phyloP scores from a whole-genome alignment of 306 rosid species.

The Prinsepia uniflora region DNA sequence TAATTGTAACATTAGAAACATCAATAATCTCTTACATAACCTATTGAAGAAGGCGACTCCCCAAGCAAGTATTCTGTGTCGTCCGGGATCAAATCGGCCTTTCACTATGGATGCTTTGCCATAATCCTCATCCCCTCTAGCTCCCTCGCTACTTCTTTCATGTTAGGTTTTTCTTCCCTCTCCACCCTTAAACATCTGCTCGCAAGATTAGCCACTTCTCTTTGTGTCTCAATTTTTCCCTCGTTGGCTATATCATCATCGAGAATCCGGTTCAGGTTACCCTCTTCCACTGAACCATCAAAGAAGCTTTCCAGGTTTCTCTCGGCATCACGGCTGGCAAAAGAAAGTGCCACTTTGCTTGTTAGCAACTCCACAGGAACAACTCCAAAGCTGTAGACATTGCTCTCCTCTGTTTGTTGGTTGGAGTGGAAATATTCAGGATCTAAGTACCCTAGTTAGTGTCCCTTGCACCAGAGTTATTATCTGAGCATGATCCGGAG shows the following conservation, averaged over 20 bases:
- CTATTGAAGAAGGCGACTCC: not conserved
- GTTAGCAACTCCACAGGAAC: slow-evolving; percentile 31
- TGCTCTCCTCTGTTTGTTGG: slow-evolving; percentile 27
- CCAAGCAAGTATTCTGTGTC: slow-evolving; percentile 9
- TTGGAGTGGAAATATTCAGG: slow-evolving; percentile 29
- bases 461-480: slow-evolving; percentile 17
- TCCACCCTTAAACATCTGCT: slow-evolving; percentile 16
- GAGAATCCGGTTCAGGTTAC: slow-evolving; percentile 3
- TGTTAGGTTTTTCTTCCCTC: slow-evolving; percentile 14
- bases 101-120: slow-evolving; percentile 8
- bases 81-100: not conserved
- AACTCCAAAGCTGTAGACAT: slow-evolving; percentile 31
- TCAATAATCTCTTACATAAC: not conserved
- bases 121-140: slow-evolving; percentile 9
- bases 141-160: slow-evolving; percentile 23
- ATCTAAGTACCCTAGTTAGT: slow-evolving; percentile 24
- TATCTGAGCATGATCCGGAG: slow-evolving; percentile 1
- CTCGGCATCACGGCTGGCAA: slow-evolving; percentile 4
- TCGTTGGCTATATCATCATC: slow-evolving; percentile 5
- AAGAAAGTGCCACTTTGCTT: slow-evolving; percentile 19
- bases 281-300: not conserved
- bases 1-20: not conserved
- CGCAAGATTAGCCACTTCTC: slow-evolving; percentile 9
- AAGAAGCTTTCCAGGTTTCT: slow-evolving; percentile 16
- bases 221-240: not conserved